phyloP scores from a whole-genome alignment of 2,329 filamentous ascomycete species.

The Aaosphaeria pasadenensis region DNA sequence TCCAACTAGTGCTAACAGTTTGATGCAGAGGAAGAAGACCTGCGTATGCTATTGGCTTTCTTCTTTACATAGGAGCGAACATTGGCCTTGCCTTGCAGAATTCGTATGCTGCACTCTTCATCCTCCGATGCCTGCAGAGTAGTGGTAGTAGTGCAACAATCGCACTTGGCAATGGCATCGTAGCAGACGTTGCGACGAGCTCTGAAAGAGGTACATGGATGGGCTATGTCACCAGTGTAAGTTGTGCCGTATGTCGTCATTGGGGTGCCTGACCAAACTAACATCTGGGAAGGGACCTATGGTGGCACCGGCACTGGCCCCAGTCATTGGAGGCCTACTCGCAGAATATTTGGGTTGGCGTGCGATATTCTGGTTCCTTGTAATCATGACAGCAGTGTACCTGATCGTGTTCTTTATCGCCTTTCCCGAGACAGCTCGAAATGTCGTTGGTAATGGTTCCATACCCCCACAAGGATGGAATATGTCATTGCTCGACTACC shows the following conservation, averaged over 20 bases:
- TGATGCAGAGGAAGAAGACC: slow-evolving; percentile 40
- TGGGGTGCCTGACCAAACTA: neutral
- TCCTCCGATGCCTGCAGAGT: slow-evolving; percentile 43
- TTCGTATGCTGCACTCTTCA: slow-evolving; percentile 40
- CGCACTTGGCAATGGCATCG: slow-evolving; percentile 39
- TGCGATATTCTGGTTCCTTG: slow-evolving; percentile 33
- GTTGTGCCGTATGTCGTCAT: slow-evolving; percentile 1
- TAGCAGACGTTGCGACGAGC: slow-evolving; percentile 41
- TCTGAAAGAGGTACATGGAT: slow-evolving; percentile 43
- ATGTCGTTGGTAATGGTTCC: slow-evolving; percentile 26
- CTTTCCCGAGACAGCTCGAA: slow-evolving; percentile 37
- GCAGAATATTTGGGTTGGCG: slow-evolving; percentile 31
- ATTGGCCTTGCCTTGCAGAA: slow-evolving; percentile 40
- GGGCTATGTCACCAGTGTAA: slow-evolving; percentile 55
- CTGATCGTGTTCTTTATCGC: slow-evolving; percentile 27
- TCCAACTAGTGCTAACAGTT: too few relatives aligned
- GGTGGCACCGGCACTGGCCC: slow-evolving; percentile 19
- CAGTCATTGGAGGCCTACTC: slow-evolving; percentile 27
- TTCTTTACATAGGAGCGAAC: slow-evolving; percentile 42
- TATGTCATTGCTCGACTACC: slow-evolving; percentile 21
- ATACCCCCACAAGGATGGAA: slow-evolving; percentile 22
- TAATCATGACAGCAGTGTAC: slow-evolving; percentile 33
- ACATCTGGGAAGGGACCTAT: slow-evolving; percentile 36
- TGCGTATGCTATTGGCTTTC: slow-evolving; percentile 46
- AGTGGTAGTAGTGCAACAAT: slow-evolving; percentile 43